Evolutionary conservation across 805 yeast species (phyloP), one percentile per base, ranked within the genome.

Genomic region (Kluyveromyces aestuarii): DNA sequence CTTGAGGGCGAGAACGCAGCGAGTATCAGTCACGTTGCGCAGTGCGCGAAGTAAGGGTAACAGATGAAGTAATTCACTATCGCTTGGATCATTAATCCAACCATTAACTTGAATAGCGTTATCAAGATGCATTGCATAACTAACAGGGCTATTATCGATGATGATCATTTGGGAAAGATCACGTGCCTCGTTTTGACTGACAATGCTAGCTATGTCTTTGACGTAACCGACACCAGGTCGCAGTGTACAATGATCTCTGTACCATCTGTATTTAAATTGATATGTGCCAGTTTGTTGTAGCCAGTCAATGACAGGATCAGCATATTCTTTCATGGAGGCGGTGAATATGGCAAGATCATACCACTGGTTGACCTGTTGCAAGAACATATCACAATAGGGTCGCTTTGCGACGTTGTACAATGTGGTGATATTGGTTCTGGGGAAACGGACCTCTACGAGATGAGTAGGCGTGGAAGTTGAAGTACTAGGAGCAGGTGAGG

Each of bases 51-150:
- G 68, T 60, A 93, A 69, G 1, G 99, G 98, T 40, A 93, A 65
- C 46, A 93, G 68, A 57, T 88, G 82, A 66, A 93, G 70, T 50
- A 93, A 70, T 59, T 88, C 96, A 19, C 82, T 72, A 61, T 93
- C 99, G 37, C 83, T 78, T n/a, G 95, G 96, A 66, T 93, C 99
- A 61, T 86, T 87, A 53, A 93, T 88, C 99, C 99, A 93, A 42
- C 99, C 98, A 67, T 90, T 96, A 7, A 93, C 88, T 70, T 84
- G 81, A 19, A 93, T 83, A 1, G 96, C 99, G 60, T 93, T 93
- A 55, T 82, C 82, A 50, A 81, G 87, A 64, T 91, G 90, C 63
- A 79, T 69, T 14, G 87, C 82, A 63, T 87, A 93, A 60, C 95
- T 84, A 25, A 89, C 77, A 1, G 98, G 98, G 10, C 96, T 88